These are phyloP conservation scores for Dimocarpus longan DNA, from an alignment of 345 rosid genomes.

Conservation along the genomic window DNA sequence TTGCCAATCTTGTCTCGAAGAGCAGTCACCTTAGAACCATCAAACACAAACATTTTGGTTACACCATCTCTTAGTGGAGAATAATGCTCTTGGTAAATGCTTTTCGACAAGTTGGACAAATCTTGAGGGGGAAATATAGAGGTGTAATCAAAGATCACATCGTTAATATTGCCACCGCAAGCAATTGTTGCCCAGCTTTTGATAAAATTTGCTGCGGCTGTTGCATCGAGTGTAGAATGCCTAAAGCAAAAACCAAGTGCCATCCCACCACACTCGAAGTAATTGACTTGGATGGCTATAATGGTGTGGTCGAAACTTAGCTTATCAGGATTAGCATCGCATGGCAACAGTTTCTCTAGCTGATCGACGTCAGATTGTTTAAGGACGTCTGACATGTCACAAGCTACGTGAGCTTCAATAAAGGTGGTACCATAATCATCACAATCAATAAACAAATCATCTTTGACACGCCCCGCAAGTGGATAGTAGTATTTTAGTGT, in stretches of 20 bases:
- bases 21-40: conserved; percentile 7
- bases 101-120: conserved; percentile 3
- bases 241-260: conserved; percentile 25
- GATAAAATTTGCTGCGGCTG: conserved; percentile 19
- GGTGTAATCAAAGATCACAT: conserved; percentile 23
- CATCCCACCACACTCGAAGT: conserved; percentile 36
- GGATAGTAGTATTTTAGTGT: conserved; percentile 27
- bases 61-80: not conserved
- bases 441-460: conserved; percentile 25
- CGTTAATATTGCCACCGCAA: not conserved
- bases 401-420: conserved; percentile 16
- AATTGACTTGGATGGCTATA: conserved; percentile 29
- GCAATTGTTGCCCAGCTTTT: conserved; percentile 28
- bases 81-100: not conserved
- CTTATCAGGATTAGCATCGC: not conserved
- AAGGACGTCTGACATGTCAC: conserved; percentile 21
- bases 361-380: not conserved
- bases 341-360: conserved; percentile 23
- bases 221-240: conserved; percentile 31
- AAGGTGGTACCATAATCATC: conserved; percentile 27
- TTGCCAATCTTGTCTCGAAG: conserved; percentile 13
- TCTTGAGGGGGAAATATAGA: conserved; percentile 27
- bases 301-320: not conserved
- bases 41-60: conserved; percentile 27
- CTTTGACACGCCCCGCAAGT: conserved; percentile 27